Base-by-base conservation (phyloP, 768 basidiomycete species). In the Phaeotremella skinneri region DNA sequence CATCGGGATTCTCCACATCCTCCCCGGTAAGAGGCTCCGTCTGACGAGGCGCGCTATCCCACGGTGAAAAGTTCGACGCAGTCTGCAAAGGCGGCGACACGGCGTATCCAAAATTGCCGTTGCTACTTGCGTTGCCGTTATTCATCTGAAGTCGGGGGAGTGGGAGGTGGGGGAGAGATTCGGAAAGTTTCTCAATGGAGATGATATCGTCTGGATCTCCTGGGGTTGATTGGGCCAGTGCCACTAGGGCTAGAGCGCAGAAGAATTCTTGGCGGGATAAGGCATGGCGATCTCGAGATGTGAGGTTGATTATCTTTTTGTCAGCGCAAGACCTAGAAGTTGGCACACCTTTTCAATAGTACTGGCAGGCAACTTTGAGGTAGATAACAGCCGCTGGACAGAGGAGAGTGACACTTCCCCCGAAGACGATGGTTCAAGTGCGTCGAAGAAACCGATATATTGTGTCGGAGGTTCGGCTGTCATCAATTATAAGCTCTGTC, bases 201-300 rank as follows among this genome's bases (percentile, higher is more conserved):
- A 71, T 56, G 7, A 64, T 66, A 1, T 43, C 31, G 20, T 59
- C 56, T 14, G 21, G 30, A 9, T 25, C 34, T 11, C 6, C 13
- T 3, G 50, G 50, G 27, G 58, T 37, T 7, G 71, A 64, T 76
- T 97, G 92, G 4, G 89, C 90, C 3, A 94, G 80, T 1, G 90
- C 89, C 45, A 89, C 90, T 14, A 97, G 81, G 11, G 89, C 90
- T 25, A 97, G 78, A 9, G 91, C 89, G 11, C 93, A 89, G 74
- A 89, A 93, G 80, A 94, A 93, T 72, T 97, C 92, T 56, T 87
- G 84, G 65, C 85, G 89, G 6, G 90, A 89, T 34, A 97, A 87
- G n/a, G 63, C 55, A 2, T 63, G 57, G 27, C 56, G 57, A 21
- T 73, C 72, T 21, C 67, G 52, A 13, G 63, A 53, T 16, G 72